Evolutionary conservation across 2,329 filamentous ascomycete genomes (phyloP), one percentile per base, ranked within the genome.

Genomic region (Diplocarpon mali): DNA sequence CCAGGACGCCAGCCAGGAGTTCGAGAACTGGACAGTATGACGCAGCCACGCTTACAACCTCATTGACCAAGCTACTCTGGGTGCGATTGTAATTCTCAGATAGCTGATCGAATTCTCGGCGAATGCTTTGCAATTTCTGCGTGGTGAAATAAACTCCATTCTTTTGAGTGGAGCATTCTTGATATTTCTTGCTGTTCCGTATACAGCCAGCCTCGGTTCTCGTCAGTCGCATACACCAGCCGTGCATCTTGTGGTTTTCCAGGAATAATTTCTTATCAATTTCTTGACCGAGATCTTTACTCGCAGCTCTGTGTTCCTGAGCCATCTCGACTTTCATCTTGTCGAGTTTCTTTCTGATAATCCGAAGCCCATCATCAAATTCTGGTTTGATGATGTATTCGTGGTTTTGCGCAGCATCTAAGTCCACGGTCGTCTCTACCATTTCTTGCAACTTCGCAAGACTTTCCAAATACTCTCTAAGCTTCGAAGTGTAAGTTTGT

Each of bases 311-410:
- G 57, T 93, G 92, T 62, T 96, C 90, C 28, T 72, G 72, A 40
- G 89, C 76, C 77, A 98, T 95, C 44, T 89, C 83, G 35, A 78
- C 70, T 51, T 82, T 81, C 24, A 95, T 69, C 59, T 82, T 86
- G 60, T 96, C 90, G 1, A 98, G 77, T 61, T 90, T 92, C 67
- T 85, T 89, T 42, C 86, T 80, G 55, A 98, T 93, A n/a, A 85
- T 78, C 14, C 83, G 79, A 31, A 98, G 70, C 44, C 80, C 76
- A 47, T 95, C 88, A 58, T 98, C 92, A 53, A 95, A 98, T 60
- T 98, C 92, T 1, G 93, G 85, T 66, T 96, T 98, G 73, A 98
- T 98, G 57, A 95, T 90, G 66, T 93, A 98, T 62, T 98, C 92
- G 60, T 98, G 92, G 54, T 92, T 88, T 58, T 98, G 90, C 10